Base-by-base conservation (phyloP, 371 early-diverging fungal species). In the Mycotypha africana region DNA sequence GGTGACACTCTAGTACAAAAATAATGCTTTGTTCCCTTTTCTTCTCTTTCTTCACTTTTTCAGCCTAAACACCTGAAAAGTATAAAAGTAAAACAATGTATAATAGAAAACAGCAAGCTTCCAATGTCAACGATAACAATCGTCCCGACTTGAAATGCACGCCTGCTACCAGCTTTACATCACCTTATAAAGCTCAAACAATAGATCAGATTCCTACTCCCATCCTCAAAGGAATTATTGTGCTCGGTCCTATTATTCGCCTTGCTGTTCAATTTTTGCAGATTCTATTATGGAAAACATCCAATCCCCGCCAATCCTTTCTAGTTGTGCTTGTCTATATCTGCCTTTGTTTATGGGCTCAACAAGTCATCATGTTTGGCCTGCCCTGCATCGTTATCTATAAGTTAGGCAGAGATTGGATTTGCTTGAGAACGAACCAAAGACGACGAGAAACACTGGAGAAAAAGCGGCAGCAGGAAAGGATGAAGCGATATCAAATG, bases 201-300 rank as follows among this genome's bases (percentile, higher is more conserved):
- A 42, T 72, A 3, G 72, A 72, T 38, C 58, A 65, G 34, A 72
- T 72, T 49, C 72, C 72, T 8, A 60, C 63, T 2, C 68, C 65
- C 4, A 47, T 67, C 9, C 39, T 72, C 15, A 60, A 57, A 30
- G 22, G 60, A 2, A 37, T 72, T 2, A 58, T 65, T 0, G 39
- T 40, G 0, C 39, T 72, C 19, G 68, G 66, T 1, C 72, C 72
- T 16, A 20, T 44, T 23, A 26, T 67, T 14, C 50, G 42, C 4
- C 11, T 36, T 4, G n/a, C 40, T 0, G 49, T 57, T n/a, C 20
- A 45, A 16, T 20, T 45, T 11, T 34, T 49, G 14, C 33, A 51
- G 2, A 20, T 67, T 21, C 19, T 67, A 5, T 51, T 53, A 32
- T 72, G 72, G 72, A 35, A 49, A 22, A 47, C 54, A 0, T 2